A percentile compares a stretch with the other conserved stretches of the same genome.
phyloP scores from a whole-genome alignment of 768 basidiomycete genomes.

The Lyophyllum semitale region DNA sequence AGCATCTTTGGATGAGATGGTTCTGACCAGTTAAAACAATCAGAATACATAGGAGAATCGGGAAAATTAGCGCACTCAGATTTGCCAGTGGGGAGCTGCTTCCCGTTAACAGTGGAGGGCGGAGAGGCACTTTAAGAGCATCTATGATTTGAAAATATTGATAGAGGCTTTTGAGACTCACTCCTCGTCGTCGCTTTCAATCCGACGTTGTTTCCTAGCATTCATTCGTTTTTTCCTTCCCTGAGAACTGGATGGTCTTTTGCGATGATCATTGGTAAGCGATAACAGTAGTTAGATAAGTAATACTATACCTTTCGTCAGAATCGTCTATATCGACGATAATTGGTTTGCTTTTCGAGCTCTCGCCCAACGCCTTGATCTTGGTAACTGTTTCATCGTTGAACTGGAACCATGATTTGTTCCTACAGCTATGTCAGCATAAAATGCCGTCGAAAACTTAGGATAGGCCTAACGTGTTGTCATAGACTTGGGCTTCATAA shows the following conservation, averaged over 20 bases:
- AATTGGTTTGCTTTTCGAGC: slow-evolving; percentile 30
- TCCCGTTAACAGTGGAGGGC: background rate
- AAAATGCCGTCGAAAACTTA: background rate
- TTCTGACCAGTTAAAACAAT: slow-evolving; percentile 29
- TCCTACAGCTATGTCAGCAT: slow-evolving; percentile 38
- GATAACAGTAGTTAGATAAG: background rate
- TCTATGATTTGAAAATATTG: background rate
- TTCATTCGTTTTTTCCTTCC: slow-evolving; percentile 36
- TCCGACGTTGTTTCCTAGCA: slow-evolving; percentile 52
- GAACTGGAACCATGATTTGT: slow-evolving; percentile 84
- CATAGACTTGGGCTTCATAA: slow-evolving; percentile 85
- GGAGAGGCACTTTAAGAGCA: background rate
- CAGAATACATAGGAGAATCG: background rate
- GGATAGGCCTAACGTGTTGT: slow-evolving; percentile 53
- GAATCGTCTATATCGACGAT: slow-evolving; percentile 28
- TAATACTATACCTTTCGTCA: slow-evolving; percentile 18
- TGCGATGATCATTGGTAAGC: slow-evolving; percentile 13
- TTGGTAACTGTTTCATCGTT: slow-evolving; percentile 86
- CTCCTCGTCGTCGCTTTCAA: slow-evolving; percentile 60
- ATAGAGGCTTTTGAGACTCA: background rate
- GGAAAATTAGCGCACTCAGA: slow-evolving; percentile 2
- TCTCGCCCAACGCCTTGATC: slow-evolving; percentile 54
- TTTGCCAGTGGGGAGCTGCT: background rate
- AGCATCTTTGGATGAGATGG: slow-evolving; percentile 79
- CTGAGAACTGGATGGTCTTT: slow-evolving; percentile 26